Evolutionary conservation across 257 asterid genomes (phyloP), one percentile per base, ranked within the genome.

Genomic region (Cordia subcordata): DNA sequence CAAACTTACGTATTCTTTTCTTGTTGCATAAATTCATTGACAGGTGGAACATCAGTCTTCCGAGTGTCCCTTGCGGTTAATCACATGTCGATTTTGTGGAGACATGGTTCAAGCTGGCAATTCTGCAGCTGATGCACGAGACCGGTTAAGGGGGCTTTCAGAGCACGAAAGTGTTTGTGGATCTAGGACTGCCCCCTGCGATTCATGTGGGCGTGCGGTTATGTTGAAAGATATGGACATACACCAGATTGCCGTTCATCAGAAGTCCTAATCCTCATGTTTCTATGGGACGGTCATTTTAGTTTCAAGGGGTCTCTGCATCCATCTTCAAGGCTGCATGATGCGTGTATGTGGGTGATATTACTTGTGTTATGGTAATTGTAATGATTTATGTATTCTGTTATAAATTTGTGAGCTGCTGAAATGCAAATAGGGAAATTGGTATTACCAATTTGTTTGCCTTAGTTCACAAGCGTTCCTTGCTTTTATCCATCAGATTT

Each of bases 141-240:
- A 92, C 65, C 74, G 99, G 8, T 68, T 92, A 27, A 75, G 95
- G 70, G 99, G 99, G 54, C 72, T 86, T 60, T 72, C 97, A 0
- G 97, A 88, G 65, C 99, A 92, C 13, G 99, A 92, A 77, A 84
- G 95, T 54, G 39, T 73, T 0, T 92, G 99, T 74, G 99, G 97
- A 53, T 92, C 96, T 5, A 83, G 97, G 70, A 92, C 97, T 10
- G 91, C 97, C 8, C 99, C 97, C 14, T 92, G 99, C 44, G 93
- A 86, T 70, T 92, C 95, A 8, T 92, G 97, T 52, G 97, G 99
- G 49, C 95, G 99, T 37, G 74, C 99, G 4, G 97, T 92, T 8
- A 92, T 92, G 99, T 67, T 92, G 81, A 92, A 92, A 77, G 99
- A 92, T 60, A 92, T 92, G 99, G 96, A 88, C 55, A 86, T 92